Evolutionary conservation across 129 eudicot species (phyloP).

Genomic region (Saussurea involucrata): DNA sequence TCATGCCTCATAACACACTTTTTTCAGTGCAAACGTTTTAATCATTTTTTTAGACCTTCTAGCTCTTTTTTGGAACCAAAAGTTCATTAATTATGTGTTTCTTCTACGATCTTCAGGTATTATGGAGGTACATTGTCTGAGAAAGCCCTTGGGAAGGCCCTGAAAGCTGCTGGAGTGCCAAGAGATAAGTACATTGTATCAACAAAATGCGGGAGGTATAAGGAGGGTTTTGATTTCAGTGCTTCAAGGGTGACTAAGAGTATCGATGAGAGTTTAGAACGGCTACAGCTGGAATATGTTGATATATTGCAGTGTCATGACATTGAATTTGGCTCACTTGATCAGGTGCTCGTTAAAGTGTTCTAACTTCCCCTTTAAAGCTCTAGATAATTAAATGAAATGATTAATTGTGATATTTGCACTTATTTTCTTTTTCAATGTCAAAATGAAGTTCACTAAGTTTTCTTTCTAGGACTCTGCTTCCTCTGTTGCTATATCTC

Average conservation of each 20-base stretch:
- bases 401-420: background rate
- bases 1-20: background rate
- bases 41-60: background rate
- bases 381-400: background rate
- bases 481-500: too few species aligned
- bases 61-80: background rate
- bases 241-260: conserved; percentile 81
- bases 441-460: background rate
- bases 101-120: conserved; percentile 41
- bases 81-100: background rate
- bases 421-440: background rate
- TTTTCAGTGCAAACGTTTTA: background rate
- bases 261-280: conserved; percentile 83
- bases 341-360: conserved; percentile 57
- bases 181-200: conserved; percentile 79
- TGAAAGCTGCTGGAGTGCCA: conserved; percentile 77
- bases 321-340: conserved; percentile 90
- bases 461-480: background rate
- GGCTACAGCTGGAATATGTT: conserved; percentile 89
- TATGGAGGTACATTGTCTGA: conserved; percentile 94
- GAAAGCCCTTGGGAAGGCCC: conserved; percentile 68
- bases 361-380: background rate
- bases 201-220: conserved; percentile 88
- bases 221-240: conserved; percentile 91
- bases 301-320: conserved; percentile 96